Percentiles rank a stretch among this genome's conserved stretches.
Conservation (phyloP, 2,329 filamentous ascomycete genomes). For the Fusarium phyllophilum region DNA sequence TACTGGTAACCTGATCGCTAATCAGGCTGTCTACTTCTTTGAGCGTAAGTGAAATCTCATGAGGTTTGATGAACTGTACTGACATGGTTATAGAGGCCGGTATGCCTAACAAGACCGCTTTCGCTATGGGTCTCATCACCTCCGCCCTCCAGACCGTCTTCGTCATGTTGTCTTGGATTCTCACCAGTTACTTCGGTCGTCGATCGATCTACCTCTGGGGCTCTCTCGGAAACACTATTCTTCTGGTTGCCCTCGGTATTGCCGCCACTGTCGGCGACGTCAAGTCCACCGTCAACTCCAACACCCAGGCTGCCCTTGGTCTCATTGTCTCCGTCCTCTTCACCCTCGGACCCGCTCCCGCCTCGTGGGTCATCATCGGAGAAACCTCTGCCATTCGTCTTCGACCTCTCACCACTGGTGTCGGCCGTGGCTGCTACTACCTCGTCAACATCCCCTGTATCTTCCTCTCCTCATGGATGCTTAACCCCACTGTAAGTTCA, state of each 20-base stretch:
- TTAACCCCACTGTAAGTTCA: conserved; percentile 60
- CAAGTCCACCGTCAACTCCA: conserved; percentile 51
- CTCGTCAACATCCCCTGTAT: conserved; percentile 73
- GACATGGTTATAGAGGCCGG: conserved; percentile 63
- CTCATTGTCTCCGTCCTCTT: conserved; percentile 74
- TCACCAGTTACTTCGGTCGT: conserved; percentile 71
- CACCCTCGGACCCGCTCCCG: conserved; percentile 69
- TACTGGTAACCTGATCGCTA: conserved; percentile 69
- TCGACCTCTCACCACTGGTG: conserved; percentile 71
- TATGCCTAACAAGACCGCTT: conserved; percentile 63
- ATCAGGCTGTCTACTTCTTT: conserved; percentile 71
- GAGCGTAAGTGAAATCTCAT: conserved; percentile 41
- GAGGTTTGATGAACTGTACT: not conserved
- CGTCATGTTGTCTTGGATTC: conserved; percentile 74
- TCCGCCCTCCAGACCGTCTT: conserved; percentile 70
- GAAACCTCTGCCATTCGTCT: conserved; percentile 74
- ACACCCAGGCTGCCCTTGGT: conserved; percentile 70
- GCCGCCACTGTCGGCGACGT: conserved; percentile 60
- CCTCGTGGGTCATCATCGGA: conserved; percentile 74
- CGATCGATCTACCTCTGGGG: conserved; percentile 73
- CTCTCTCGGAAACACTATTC: conserved; percentile 60
- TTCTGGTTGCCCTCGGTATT: conserved; percentile 69
- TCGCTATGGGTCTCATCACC: conserved; percentile 71
- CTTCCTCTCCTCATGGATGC: conserved; percentile 69
- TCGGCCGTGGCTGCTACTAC: conserved; percentile 73